phyloP scores from a whole-genome alignment of 345 rosid species.

The Firmiana major region DNA sequence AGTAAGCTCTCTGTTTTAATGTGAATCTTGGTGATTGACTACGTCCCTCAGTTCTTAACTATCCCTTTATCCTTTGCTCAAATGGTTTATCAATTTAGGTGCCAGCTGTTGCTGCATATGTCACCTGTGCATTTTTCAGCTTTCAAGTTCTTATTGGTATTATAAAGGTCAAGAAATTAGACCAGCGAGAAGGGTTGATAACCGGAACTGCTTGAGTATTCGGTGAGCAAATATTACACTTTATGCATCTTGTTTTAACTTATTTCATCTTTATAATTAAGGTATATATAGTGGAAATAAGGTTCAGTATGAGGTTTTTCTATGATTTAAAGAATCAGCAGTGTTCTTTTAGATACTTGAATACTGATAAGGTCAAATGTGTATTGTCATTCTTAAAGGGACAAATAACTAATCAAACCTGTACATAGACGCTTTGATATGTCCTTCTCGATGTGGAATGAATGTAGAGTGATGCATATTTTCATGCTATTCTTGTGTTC shows the following conservation, averaged over 20 bases:
- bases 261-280: neutral
- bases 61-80: neutral
- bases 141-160: constrained; percentile 78
- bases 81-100: constrained; percentile 38
- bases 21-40: neutral
- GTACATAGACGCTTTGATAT: neutral
- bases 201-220: constrained; percentile 76
- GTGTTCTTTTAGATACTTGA: neutral
- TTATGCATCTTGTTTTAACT: neutral
- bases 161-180: constrained; percentile 74
- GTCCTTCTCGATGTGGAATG: neutral
- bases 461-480: neutral
- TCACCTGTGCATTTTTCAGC: constrained; percentile 68
- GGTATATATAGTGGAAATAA: neutral
- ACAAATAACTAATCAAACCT: neutral
- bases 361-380: neutral
- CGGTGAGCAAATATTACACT: constrained; percentile 25
- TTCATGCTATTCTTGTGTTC: neutral
- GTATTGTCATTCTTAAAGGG: neutral
- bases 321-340: neutral
- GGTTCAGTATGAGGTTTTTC: neutral
- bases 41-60: neutral
- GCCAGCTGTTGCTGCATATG: constrained; percentile 67
- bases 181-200: constrained; percentile 75
- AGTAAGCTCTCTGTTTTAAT: constrained; percentile 42